Base-by-base conservation (phyloP, 108 stramenopile genomes). In the Tribonema minus region DNA sequence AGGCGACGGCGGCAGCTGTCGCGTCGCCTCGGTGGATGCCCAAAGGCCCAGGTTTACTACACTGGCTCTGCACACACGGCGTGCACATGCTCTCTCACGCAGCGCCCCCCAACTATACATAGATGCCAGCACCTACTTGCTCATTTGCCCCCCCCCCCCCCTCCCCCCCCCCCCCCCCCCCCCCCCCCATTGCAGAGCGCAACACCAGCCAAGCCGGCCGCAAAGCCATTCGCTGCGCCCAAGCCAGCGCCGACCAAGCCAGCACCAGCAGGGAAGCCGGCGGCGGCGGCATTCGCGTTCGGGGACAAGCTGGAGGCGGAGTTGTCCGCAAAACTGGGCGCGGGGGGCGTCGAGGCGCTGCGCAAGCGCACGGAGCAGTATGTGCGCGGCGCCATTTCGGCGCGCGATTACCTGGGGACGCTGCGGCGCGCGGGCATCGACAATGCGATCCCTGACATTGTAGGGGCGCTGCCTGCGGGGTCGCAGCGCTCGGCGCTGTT, bases 321-420 rank as follows among this genome's bases (percentile, higher is more conserved):
- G 2, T 71, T 71, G 23, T 71, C 71, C 28, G 60, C 71, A 1
- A 30, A 36, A 4, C 61, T 71, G 38, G 20, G 60, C 6, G 28
- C 60, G 9, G 38, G 61, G 71, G 37, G 60, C 7, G 12, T 35
- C 29, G 37, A 71, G 27, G 61, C 37, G 6, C 61, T 71, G 26
- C 37, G 60, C 1, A 71, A 71, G 29, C 34, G 71, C 41, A 71
- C 71, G 29, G 61, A 61, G 0, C 34, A 61, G 36, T 71, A 61
- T 46, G 71, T 37, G 26, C 60, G 71, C 15, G 71, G 71, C 2
- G 71, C 37, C 1, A 71, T 71, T 26, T 71, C 71, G 2, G 71
- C 71, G 20, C 37, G 32, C 37, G 71, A 71, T 20, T 71, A 71
- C 61, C 61, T 59, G 71, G 30, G n/a, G 37, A 71, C 71, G 36